Percentiles rank a stretch among this genome's conserved stretches.
Evolutionary conservation across 345 rosid species (phyloP).

Genomic region (Boechera retrofracta): DNA sequence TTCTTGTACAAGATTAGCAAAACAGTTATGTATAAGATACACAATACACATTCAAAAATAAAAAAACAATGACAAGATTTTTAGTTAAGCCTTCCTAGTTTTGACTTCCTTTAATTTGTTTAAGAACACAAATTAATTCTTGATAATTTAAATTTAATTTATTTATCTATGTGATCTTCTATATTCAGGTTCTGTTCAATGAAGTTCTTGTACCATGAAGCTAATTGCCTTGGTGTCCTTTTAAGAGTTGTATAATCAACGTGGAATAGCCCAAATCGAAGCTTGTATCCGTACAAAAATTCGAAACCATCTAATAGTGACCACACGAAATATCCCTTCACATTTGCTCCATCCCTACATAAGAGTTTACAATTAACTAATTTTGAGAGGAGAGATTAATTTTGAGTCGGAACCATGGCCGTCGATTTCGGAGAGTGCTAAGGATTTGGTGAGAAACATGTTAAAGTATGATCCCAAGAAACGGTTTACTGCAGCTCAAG

Average conservation of each 20-base stretch:
- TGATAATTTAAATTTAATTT: not conserved
- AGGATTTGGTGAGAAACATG: too few species aligned
- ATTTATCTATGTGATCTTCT: too few species aligned
- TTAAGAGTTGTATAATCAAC: constrained; percentile 61
- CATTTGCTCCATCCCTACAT: constrained; percentile 73
- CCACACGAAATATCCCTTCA: constrained; percentile 79
- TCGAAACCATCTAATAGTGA: constrained; percentile 80
- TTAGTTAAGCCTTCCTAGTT: not conserved
- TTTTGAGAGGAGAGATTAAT: too few species aligned
- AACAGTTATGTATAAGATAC: not conserved
- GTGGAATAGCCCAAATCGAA: constrained; percentile 64
- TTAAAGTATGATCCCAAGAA: too few species aligned
- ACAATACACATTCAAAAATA: constrained; percentile 6
- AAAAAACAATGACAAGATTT: not conserved
- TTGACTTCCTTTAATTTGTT: not conserved
- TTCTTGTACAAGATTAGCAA: not conserved
- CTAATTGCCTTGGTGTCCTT: constrained; percentile 70
- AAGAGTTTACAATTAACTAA: not conserved
- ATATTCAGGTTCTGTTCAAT: constrained; percentile 44
- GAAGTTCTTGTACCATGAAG: constrained; percentile 65
- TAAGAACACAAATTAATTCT: not conserved
- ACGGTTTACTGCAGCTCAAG: too few species aligned
- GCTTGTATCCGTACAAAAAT: constrained; percentile 64
- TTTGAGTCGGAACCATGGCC: too few species aligned
- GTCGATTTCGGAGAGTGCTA: too few species aligned